Evolutionary conservation across 2,329 filamentous ascomycete species (phyloP).

Genomic region (Emydomyces testavorans): DNA sequence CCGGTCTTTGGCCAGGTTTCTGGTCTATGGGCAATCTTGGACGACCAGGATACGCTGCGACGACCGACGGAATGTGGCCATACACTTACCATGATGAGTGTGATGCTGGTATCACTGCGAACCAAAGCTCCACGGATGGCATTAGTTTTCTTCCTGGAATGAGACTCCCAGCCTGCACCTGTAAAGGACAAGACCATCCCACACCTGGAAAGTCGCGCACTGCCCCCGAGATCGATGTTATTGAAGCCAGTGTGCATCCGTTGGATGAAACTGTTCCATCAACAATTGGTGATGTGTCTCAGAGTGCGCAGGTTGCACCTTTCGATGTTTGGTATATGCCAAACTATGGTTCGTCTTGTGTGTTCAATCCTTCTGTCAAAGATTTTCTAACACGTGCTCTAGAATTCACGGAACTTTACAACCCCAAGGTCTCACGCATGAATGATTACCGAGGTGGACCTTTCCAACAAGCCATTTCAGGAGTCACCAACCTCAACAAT

Average conservation of each 20-base stretch:
- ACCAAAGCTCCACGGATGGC: slow-evolving; percentile 57
- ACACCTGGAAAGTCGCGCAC: slow-evolving; percentile 53
- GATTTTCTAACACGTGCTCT: slow-evolving; percentile 3
- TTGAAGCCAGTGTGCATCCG: slow-evolving; percentile 53
- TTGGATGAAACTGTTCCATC: slow-evolving; percentile 39
- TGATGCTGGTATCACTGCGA: slow-evolving; percentile 59
- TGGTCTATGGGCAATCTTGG: slow-evolving; percentile 66
- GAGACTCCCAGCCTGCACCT: slow-evolving; percentile 58
- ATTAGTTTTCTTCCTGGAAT: slow-evolving; percentile 58
- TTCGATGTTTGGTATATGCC: slow-evolving; percentile 61
- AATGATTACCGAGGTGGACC: slow-evolving; percentile 51
- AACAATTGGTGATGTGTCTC: slow-evolving; percentile 52
- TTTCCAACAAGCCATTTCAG: slow-evolving; percentile 54
- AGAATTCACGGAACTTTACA: slow-evolving; percentile 56
- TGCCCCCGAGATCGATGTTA: slow-evolving; percentile 59
- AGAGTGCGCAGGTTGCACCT: slow-evolving; percentile 56
- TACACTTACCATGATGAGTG: slow-evolving; percentile 60
- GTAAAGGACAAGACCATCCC: slow-evolving; percentile 53
- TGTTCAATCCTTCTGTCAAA: background rate
- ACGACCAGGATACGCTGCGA: slow-evolving; percentile 56
- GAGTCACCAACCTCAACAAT: slow-evolving; percentile 50
- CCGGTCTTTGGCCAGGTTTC: slow-evolving; percentile 64
- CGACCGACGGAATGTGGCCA: slow-evolving; percentile 62
- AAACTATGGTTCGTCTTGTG: slow-evolving; percentile 42
- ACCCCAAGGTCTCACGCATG: slow-evolving; percentile 45